A percentile compares a stretch with the other conserved stretches of the same genome.
These are phyloP conservation scores for Clonostachys sp. DNA, from an alignment of 2,329 filamentous ascomycete species.

Conservation along the genomic window DNA sequence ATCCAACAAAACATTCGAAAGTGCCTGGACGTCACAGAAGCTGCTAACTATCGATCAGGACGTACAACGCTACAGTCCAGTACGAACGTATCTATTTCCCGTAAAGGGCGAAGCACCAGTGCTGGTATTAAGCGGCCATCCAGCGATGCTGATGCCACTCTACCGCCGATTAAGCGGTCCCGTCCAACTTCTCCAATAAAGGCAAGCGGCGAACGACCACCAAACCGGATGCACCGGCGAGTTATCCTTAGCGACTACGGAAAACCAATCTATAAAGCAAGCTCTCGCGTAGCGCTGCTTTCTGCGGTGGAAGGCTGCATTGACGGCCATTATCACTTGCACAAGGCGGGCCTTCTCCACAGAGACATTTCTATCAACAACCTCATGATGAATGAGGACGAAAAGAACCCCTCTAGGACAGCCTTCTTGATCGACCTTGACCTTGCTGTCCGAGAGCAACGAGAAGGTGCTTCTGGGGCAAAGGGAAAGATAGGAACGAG, in stretches of 20 bases:
- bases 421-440: constrained; percentile 37
- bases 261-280: constrained; percentile 23
- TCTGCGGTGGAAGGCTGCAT: constrained; percentile 28
- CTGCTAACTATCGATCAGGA: constrained; percentile 19
- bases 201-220: constrained; percentile 5
- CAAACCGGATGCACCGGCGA: constrained; percentile 27
- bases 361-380: constrained; percentile 39
- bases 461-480: constrained; percentile 25
- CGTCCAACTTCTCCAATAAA: constrained; percentile 19
- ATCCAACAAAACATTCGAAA: constrained; percentile 22
- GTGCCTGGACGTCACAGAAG: constrained; percentile 23
- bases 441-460: constrained; percentile 20
- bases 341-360: constrained; percentile 25
- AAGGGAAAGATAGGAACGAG: constrained; percentile 35
- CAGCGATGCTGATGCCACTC: constrained; percentile 11
- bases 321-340: constrained; percentile 27
- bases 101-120: constrained; percentile 12
- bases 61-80: constrained; percentile 3
- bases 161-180: constrained; percentile 21
- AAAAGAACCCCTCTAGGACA: constrained; percentile 26
- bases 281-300: constrained; percentile 26
- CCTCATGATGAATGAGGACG: constrained; percentile 39
- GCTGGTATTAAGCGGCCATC: constrained; percentile 16
- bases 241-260: constrained; percentile 33
- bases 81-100: constrained; percentile 4